Evolutionary conservation across 805 yeast species (phyloP).

Genomic region (Alloascoidea africana): DNA sequence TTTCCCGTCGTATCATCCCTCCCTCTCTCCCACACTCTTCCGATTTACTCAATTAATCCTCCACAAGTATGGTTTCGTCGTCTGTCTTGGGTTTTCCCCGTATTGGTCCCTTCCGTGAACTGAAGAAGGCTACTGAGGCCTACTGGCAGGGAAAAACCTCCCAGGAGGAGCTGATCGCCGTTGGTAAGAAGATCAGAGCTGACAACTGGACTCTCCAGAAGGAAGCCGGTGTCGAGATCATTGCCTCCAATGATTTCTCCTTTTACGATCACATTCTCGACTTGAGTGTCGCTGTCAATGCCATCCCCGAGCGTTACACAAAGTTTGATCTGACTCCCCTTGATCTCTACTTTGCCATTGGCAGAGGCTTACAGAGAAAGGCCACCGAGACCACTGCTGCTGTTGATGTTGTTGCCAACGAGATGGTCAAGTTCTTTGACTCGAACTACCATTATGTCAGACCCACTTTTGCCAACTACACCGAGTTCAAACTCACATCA

Average conservation of each 20-base stretch:
- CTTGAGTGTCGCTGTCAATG: slow-evolving; percentile 84
- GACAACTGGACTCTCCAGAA: slow-evolving; percentile 96
- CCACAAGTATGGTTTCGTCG: slow-evolving; percentile 76
- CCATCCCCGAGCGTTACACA: slow-evolving; percentile 92
- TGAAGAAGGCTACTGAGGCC: slow-evolving; percentile 96
- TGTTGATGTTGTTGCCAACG: slow-evolving; percentile 91
- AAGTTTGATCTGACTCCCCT: slow-evolving; percentile 78
- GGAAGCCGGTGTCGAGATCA: slow-evolving; percentile 93
- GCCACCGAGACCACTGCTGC: slow-evolving; percentile 78
- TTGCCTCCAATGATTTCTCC: slow-evolving; percentile 96
- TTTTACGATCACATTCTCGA: slow-evolving; percentile 96
- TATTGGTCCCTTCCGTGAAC: slow-evolving; percentile 98
- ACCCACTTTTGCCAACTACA: slow-evolving; percentile 94
- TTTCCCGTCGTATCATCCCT: neutral
- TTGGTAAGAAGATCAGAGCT: slow-evolving; percentile 91
- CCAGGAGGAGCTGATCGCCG: slow-evolving; percentile 75
- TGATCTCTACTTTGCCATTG: slow-evolving; percentile 96
- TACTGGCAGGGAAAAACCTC: slow-evolving; percentile 94
- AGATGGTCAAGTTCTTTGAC: slow-evolving; percentile 99
- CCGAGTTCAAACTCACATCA: slow-evolving; percentile 92
- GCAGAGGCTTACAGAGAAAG: slow-evolving; percentile 98
- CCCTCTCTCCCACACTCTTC: neutral
- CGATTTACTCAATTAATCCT: neutral
- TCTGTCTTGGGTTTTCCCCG: slow-evolving; percentile 99
- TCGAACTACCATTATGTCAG: slow-evolving; percentile 99